Evolutionary conservation across 768 basidiomycete genomes (phyloP), one percentile per base, ranked within the genome.

Genomic region (Collybia sp.): DNA sequence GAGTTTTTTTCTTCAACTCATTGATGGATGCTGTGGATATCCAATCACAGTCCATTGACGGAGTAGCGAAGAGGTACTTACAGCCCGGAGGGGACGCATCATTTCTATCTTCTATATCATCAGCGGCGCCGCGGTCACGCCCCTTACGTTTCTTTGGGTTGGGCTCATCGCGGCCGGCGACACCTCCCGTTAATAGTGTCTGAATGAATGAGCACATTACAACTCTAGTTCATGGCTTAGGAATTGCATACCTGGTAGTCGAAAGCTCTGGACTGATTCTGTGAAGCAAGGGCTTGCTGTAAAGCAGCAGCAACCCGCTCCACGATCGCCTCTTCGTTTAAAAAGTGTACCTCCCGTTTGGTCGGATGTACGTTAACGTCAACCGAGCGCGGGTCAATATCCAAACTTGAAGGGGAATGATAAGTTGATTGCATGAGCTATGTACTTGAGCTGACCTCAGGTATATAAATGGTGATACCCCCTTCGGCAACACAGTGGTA

Each of bases 361-460:
- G 96, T 98, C 0, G 95, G 96, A 60, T 97, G 94, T 6, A 98
- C 93, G 56, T 99, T 99, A 44, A 97, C 94, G 55, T 99, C 96
- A 13, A 99, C 86, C 18, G 87, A 82, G 25, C 81, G 76, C 0
- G 93, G 92, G 50, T 93, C 85, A 54, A 97, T 84, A 35, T 83
- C 72, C 36, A 98, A 63, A 54, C 93, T 94, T 49, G 9, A 19
- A 11, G 18, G 39, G 40, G 36, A 18, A 30, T 46, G 12, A 42
- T 12, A 50, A 48, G n/a, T n/a, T 42, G 11, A 25, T 33, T 13
- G 30, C 11, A 38, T 12, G 16, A 31, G 3, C 30, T 37, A n/a
- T 11, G 17, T 9, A 48, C 11, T 32, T 19, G 13, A 19, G 51
- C 69, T n/a, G 48, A 92, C 93, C 91, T 93, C 33, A 97, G 71